phyloP scores from a whole-genome alignment of 306 rosid genomes.

The Pterocarpus santalinus region DNA sequence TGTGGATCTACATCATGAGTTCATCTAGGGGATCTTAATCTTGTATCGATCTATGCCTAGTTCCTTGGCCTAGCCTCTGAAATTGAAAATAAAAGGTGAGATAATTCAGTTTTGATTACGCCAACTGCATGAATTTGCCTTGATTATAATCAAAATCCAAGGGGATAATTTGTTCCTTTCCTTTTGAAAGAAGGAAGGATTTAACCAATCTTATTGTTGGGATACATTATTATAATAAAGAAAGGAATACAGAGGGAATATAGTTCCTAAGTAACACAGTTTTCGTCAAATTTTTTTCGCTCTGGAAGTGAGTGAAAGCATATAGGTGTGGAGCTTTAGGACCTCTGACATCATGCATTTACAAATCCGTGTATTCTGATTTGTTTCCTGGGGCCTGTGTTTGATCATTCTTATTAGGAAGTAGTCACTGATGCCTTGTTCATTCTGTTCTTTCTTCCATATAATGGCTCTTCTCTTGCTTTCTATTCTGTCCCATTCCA shows the following conservation, averaged over 20 bases:
- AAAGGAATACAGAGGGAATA: too few relatives aligned
- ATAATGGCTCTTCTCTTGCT: not conserved
- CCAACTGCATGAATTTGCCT: too few relatives aligned
- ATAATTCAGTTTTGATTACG: too few relatives aligned
- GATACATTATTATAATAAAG: too few relatives aligned
- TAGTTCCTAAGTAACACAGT: too few relatives aligned
- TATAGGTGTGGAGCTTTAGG: too few relatives aligned
- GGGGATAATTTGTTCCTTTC: not conserved
- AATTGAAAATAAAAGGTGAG: not conserved
- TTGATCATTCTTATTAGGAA: not conserved
- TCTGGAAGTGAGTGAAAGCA: too few relatives aligned
- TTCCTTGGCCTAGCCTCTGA: not conserved
- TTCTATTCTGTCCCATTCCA: not conserved
- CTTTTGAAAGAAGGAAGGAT: not conserved
- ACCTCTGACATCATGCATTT: too few relatives aligned
- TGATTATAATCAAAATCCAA: too few relatives aligned
- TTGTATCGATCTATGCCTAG: conserved; percentile 18
- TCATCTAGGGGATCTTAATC: conserved; percentile 4
- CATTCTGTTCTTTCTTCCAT: not conserved
- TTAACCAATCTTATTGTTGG: not conserved
- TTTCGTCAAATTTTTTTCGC: too few relatives aligned
- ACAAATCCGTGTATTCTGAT: not conserved
- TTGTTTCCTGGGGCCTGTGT: not conserved
- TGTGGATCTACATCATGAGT: conserved; percentile 38
- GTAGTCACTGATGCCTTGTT: not conserved